Base-by-base conservation (phyloP, 805 yeast genomes). In the Saturnispora saitoi region DNA sequence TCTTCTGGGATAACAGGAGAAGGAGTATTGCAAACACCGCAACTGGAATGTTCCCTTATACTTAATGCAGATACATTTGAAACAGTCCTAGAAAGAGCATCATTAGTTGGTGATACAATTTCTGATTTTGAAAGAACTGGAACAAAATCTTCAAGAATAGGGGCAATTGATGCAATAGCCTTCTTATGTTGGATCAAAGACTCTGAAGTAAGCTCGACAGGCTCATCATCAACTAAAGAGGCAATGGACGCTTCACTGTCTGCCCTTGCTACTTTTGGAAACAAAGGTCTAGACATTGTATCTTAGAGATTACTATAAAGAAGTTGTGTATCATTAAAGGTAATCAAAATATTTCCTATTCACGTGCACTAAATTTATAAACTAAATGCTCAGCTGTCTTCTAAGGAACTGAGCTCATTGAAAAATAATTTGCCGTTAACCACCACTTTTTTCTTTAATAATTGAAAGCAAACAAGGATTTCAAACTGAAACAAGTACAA, bases 91-190 rank as follows among this genome's bases (percentile, higher is more conserved):
- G 68, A 65, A 15, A 64, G 47, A 1, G 65, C 61, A 42, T 58
- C 58, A 31, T 61, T 58, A 4, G 58, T 45, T 15, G 68, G 68
- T 29, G 66, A 62, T 4, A 63, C 65, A 24, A 64, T 56, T 50
- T 67, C 70, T 3, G 68, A 62, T 48, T 64, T 65, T 0, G 83
- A 75, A 0, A 89, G 76, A 58, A 83, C 85, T 4, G 93, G 93
- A 4, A 78, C 75, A 62, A 83, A 86, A 1, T 82, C 89, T 47
- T 66, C 60, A 37, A 86, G 64, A 60, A 85, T 83, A 2, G 95
- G 93, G 0, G 91, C 91, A 40, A 85, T 78, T 0, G 87, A 76
- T 10, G 86, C 90, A 71, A 84, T 81, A 11, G 91, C 91, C 53
- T 71, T 78, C 56, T 71, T 72, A 30, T 66, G 70, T 36, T 61